Percentiles rank a stretch among this genome's conserved stretches.
These are phyloP conservation scores for Botrytis tulipae DNA, from an alignment of 2,329 filamentous ascomycete species.

Conservation along the genomic window DNA sequence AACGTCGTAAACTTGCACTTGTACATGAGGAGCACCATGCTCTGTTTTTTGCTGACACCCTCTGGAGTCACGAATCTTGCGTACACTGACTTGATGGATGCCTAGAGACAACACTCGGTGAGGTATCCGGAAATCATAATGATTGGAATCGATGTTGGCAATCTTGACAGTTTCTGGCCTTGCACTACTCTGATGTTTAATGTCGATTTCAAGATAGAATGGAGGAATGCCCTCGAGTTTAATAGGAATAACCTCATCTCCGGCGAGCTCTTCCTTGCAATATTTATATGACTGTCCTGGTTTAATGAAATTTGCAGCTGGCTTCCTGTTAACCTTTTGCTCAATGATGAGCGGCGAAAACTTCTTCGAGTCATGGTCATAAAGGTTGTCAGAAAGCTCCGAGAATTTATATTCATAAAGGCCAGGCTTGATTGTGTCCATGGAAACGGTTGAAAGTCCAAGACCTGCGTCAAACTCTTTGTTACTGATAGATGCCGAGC, in stretches of 20 bases:
- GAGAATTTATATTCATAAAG: conserved; percentile 83
- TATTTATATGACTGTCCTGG: conserved; percentile 94
- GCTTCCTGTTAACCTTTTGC: conserved; percentile 82
- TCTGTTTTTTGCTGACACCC: conserved; percentile 82
- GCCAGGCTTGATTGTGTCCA: conserved; percentile 83
- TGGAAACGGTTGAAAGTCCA: conserved; percentile 71
- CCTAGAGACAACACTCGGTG: conserved; percentile 81
- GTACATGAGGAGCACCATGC: conserved; percentile 69
- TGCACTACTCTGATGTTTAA: conserved; percentile 83
- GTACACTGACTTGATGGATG: conserved; percentile 84
- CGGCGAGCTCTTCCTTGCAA: conserved; percentile 78
- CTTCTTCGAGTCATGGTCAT: conserved; percentile 67
- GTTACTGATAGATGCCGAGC: conserved; percentile 61
- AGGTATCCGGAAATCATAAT: conserved; percentile 79
- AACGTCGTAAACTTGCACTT: conserved; percentile 89
- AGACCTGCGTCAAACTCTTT: conserved; percentile 76
- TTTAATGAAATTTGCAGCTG: conserved; percentile 76
- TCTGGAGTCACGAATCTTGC: conserved; percentile 81
- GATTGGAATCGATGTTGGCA: conserved; percentile 71
- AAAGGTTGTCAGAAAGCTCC: conserved; percentile 80
- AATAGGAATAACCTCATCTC: conserved; percentile 86
- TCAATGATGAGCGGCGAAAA: conserved; percentile 68
- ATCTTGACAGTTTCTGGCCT: conserved; percentile 80
- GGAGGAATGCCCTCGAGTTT: conserved; percentile 79
- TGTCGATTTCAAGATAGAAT: conserved; percentile 86